phyloP scores from a whole-genome alignment of 2,329 filamentous ascomycete genomes.

The Juglanconis juglandina region DNA sequence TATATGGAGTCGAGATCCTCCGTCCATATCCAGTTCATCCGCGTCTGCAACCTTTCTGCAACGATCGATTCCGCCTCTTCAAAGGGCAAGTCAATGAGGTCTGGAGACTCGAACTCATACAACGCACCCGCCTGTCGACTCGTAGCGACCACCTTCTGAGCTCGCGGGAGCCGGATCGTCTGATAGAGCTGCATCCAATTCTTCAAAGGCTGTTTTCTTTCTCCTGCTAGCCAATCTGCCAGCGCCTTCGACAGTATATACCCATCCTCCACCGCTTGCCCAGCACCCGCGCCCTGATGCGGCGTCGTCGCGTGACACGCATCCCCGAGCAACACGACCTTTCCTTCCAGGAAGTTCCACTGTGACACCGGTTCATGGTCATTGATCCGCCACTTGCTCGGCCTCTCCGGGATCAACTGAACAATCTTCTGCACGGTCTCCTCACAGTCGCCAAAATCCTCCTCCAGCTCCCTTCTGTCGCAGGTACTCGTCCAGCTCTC shows the following conservation, averaged over 20 bases:
- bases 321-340: slow-evolving; percentile 12
- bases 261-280: slow-evolving; percentile 22
- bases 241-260: slow-evolving; percentile 19
- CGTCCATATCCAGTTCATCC: slow-evolving; percentile 31
- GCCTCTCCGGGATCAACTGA: slow-evolving; percentile 13
- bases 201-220: neutral
- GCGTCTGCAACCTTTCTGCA: slow-evolving; percentile 23
- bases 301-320: slow-evolving; percentile 19
- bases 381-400: slow-evolving; percentile 26
- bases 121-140: slow-evolving; percentile 28
- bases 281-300: slow-evolving; percentile 20
- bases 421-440: slow-evolving; percentile 18
- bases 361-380: slow-evolving; percentile 24
- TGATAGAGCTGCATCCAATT: slow-evolving; percentile 27
- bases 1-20: slow-evolving; percentile 29
- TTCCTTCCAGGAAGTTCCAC: slow-evolving; percentile 20
- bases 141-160: slow-evolving; percentile 28
- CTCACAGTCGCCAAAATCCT: slow-evolving; percentile 20
- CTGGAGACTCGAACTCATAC: slow-evolving; percentile 30
- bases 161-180: slow-evolving; percentile 27
- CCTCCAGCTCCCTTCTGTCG: slow-evolving; percentile 14
- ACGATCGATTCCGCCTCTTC: slow-evolving; percentile 34
- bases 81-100: slow-evolving; percentile 29
- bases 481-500: slow-evolving; percentile 17
- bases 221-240: slow-evolving; percentile 3